A percentile compares a stretch with the other conserved stretches of the same genome.
These are phyloP conservation scores for Barbarea vulgaris DNA, from an alignment of 345 rosid species.

Conservation along the genomic window DNA sequence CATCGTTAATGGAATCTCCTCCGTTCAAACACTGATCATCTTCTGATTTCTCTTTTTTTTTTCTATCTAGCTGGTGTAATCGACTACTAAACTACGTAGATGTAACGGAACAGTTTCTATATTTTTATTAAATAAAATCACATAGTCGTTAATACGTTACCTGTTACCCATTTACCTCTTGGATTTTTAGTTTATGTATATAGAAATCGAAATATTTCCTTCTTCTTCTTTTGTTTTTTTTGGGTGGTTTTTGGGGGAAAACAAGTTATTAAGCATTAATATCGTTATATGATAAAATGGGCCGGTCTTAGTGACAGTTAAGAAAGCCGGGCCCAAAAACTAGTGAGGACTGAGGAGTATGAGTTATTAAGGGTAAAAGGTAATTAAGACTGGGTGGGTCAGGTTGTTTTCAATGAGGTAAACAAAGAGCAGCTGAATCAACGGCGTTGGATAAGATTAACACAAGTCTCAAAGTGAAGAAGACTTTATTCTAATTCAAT, in stretches of 20 bases:
- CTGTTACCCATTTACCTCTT: background rate
- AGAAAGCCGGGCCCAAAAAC: background rate
- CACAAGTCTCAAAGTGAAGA: conserved; percentile 30
- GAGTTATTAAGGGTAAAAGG: background rate
- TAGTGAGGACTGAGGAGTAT: background rate
- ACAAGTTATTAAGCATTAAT: background rate
- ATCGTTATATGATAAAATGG: background rate
- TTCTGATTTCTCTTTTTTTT: background rate
- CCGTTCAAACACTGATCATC: background rate
- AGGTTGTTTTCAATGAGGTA: conserved; percentile 3
- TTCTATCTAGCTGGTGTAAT: background rate
- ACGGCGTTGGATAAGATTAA: conserved; percentile 31
- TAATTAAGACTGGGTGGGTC: background rate
- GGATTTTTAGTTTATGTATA: background rate
- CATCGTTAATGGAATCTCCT: conserved; percentile 4
- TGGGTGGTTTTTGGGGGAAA: background rate
- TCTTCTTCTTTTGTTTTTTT: no score
- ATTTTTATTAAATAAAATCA: background rate
- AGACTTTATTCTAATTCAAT: conserved; percentile 16
- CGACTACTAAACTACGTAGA: background rate
- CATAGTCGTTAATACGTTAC: background rate
- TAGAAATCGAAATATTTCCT: background rate
- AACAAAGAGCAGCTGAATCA: conserved; percentile 33
- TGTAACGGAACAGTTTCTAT: conserved; percentile 11
- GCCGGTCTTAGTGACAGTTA: background rate